phyloP scores from a whole-genome alignment of 208 protist genomes.

The Leishmania amazonensis region DNA sequence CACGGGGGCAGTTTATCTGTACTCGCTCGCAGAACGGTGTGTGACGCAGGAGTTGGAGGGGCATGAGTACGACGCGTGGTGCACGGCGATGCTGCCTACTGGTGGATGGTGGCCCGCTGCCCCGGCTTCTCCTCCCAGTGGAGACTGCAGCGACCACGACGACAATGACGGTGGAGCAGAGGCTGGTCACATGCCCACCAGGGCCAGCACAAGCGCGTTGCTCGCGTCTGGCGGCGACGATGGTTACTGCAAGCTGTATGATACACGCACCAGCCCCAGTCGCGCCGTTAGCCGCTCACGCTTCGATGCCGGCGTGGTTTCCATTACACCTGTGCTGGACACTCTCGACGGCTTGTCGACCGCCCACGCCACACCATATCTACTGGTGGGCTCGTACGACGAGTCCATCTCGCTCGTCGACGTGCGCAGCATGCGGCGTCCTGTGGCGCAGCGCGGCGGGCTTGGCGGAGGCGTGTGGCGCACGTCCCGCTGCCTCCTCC shows the following conservation, averaged over 20 bases:
- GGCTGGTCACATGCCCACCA: background rate
- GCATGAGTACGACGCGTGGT: conserved; percentile 90
- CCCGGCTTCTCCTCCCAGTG: background rate
- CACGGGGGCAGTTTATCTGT: conserved; percentile 58
- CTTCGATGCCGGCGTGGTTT: conserved; percentile 82
- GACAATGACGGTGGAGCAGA: background rate
- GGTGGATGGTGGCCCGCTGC: conserved; percentile 6
- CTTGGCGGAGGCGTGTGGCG: conserved; percentile 89
- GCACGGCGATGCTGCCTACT: conserved; percentile 51
- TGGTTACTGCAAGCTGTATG: conserved; percentile 65
- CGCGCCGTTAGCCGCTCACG: conserved; percentile 34
- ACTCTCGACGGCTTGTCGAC: conserved; percentile 1
- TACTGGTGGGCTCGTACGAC: conserved; percentile 83
- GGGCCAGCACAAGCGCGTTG: conserved; percentile 10
- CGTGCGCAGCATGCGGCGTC: conserved; percentile 42
- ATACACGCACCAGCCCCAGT: conserved; percentile 36
- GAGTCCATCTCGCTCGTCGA: conserved; percentile 80
- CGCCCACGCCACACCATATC: conserved; percentile 38
- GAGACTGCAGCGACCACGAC: background rate
- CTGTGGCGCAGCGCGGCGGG: conserved; percentile 38
- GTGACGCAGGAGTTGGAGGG: conserved; percentile 44
- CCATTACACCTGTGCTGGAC: conserved; percentile 61
- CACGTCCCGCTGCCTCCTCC: conserved; percentile 49
- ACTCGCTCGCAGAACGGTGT: conserved; percentile 29
- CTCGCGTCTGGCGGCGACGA: conserved; percentile 85